Base-by-base conservation (phyloP, 371 early-diverging fungal species). In the Chytridium lagenaria region DNA sequence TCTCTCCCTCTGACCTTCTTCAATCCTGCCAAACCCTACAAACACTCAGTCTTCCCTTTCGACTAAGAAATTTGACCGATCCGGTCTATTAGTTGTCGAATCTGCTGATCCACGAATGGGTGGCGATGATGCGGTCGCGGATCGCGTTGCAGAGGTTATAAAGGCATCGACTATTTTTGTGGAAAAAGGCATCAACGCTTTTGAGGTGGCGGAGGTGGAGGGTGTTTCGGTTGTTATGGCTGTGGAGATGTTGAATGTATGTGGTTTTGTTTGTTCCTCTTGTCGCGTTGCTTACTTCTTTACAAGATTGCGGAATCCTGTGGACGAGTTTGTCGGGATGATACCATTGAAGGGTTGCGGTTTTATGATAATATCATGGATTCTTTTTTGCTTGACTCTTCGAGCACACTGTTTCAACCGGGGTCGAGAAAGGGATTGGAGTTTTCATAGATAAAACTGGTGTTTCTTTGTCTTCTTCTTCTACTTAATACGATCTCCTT, bases 1-100 rank as follows among this genome's bases (percentile, higher is more conserved):
- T 96, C 33, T 96, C 94, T 0, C 96, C 96, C 0, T 89, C 92
- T 44, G 96, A 96, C 85, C 83, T 95, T 30, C 88, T 88, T 65
- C 90, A 89, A 66, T 91, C 94, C 28, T 89, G 90, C 69, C 79
- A 80, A 23, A 83, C 86, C 72, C 93, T 94, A 72, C 87, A 86
- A 70, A 67, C 71, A 1, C 77, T 94, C 49, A 72, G 85, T 22
- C 81, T 96, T 44, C 93, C 94, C 0, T 87, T 92, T 61, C 85
- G 91, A 26, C 64, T 94, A 71, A 86, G 31, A 83, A 84, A 74
- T 94, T 93, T 75, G 88, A 88, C 3, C 31, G 63, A 15, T 91
- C 91, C 73, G 95, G 96, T 1, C 83, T 95, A 33, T 72, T 90
- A 37, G 91, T 92, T 1, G 88, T 94, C 51, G 92, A 93, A 63